Evolutionary conservation across 495 filamentous ascomycete genomes (phyloP).

Genomic region (Bathelium albidoporum): DNA sequence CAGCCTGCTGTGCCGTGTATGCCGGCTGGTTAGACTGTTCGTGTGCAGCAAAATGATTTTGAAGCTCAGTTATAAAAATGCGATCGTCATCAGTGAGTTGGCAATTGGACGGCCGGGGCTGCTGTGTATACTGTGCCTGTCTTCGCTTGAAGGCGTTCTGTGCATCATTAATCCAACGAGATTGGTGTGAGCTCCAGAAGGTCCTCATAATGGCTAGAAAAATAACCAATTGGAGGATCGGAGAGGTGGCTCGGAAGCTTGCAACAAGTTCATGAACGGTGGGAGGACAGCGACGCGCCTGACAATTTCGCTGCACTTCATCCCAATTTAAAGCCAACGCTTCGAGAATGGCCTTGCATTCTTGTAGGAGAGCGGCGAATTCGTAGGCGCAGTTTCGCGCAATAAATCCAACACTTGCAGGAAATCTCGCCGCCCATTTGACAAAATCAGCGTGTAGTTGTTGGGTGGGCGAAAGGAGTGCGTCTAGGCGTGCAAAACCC

Average conservation of each 20-base stretch:
- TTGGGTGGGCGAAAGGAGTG: constrained; percentile 15
- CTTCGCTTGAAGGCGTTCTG: neutral
- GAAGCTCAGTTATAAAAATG: neutral
- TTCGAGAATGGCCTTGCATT: neutral
- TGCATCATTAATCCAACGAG: neutral
- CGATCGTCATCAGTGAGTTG: neutral
- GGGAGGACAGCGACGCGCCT: constrained; percentile 12
- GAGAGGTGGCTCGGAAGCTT: constrained; percentile 13
- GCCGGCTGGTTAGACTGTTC: neutral
- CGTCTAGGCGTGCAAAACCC: constrained; percentile 1
- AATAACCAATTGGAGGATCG: constrained; percentile 16
- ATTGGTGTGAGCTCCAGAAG: constrained; percentile 5
- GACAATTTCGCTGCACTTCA: neutral
- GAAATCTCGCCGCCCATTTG: constrained; percentile 21
- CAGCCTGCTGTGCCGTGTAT: neutral
- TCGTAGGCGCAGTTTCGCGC: constrained; percentile 7
- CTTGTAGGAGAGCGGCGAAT: neutral
- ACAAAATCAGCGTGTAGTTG: constrained; percentile 9
- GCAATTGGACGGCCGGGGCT: neutral
- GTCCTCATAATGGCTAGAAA: constrained; percentile 16
- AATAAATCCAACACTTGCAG: constrained; percentile 5
- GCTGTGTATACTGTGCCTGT: neutral
- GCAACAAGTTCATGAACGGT: constrained; percentile 13
- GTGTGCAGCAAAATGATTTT: too few species aligned
- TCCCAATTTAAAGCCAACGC: neutral